Evolutionary conservation across 768 basidiomycete genomes (phyloP).

Genomic region (Pleurotus giganteus): DNA sequence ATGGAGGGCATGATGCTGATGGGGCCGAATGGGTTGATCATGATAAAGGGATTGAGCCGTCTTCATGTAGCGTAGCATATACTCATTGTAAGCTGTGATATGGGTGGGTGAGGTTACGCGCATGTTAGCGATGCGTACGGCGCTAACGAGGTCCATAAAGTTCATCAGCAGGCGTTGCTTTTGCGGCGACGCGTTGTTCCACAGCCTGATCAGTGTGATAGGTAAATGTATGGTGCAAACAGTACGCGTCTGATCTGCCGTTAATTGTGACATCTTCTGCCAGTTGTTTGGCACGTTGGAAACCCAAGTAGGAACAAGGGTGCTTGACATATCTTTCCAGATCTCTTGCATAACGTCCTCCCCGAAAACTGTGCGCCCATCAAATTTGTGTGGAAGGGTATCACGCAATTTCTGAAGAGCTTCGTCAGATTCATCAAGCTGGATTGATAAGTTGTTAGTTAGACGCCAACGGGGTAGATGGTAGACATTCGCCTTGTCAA

Average conservation of each 20-base stretch:
- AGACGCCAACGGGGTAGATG: no score
- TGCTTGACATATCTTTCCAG: constrained; percentile 27
- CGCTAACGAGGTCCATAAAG: constrained; percentile 27
- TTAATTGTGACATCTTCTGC: constrained; percentile 25
- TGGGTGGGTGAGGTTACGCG: constrained; percentile 17
- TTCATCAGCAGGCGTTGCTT: constrained; percentile 20
- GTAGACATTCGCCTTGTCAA: no score
- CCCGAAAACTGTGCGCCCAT: constrained; percentile 24
- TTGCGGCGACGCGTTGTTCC: constrained; percentile 13
- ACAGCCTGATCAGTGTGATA: constrained; percentile 26
- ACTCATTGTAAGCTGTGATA: constrained; percentile 17
- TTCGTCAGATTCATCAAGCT: no score
- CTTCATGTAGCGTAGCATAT: constrained; percentile 19
- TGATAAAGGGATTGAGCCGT: constrained; percentile 16
- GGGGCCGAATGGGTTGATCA: constrained; percentile 16
- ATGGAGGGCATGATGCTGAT: constrained; percentile 23
- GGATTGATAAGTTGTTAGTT: no score
- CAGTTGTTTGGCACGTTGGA: constrained; percentile 26
- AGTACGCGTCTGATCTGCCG: constrained; percentile 26
- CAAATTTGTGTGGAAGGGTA: no score
- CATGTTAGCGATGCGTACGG: constrained; percentile 20
- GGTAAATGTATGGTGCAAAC: constrained; percentile 26
- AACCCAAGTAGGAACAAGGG: constrained; percentile 29
- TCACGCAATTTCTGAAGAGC: no score
- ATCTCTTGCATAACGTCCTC: constrained; percentile 24